phyloP scores from a whole-genome alignment of 495 filamentous ascomycete species.

The Penicillium silybi region DNA sequence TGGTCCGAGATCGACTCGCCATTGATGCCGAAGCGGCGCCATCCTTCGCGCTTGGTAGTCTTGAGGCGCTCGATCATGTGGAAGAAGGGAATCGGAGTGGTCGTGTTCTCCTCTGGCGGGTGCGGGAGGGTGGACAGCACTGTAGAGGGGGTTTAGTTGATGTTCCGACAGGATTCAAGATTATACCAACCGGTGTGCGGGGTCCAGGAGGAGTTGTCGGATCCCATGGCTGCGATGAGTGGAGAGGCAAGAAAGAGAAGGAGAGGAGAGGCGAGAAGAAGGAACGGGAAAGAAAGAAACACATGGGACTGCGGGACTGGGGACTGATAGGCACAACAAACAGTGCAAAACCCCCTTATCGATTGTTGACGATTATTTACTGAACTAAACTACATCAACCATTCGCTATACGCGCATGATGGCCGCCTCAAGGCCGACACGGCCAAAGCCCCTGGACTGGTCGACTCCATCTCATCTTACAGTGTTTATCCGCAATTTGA shows the following conservation, averaged over 20 bases:
- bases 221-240: slow-evolving; percentile 28
- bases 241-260: slow-evolving; percentile 1
- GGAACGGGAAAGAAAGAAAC: slow-evolving; percentile 5
- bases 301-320: neutral
- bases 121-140: slow-evolving; percentile 47
- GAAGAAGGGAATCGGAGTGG: slow-evolving; percentile 83
- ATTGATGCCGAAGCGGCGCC: slow-evolving; percentile 80
- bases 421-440: slow-evolving; percentile 29
- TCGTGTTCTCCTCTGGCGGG: slow-evolving; percentile 54
- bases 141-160: slow-evolving; percentile 7
- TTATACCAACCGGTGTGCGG: slow-evolving; percentile 21
- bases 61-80: slow-evolving; percentile 90
- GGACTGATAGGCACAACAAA: slow-evolving; percentile 19
- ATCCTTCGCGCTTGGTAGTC: slow-evolving; percentile 92
- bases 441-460: slow-evolving; percentile 38
- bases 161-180: no score
- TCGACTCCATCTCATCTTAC: slow-evolving; percentile 48
- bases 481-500: slow-evolving; percentile 77
- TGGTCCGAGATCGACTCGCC: slow-evolving; percentile 91
- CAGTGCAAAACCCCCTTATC: slow-evolving; percentile 33
- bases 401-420: slow-evolving; percentile 13
- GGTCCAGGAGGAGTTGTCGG: slow-evolving; percentile 28
- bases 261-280: neutral
- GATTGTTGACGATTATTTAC: slow-evolving; percentile 21
- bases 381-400: slow-evolving; percentile 11